phyloP scores from a whole-genome alignment of 306 rosid species.

The Coriaria nepalensis region DNA sequence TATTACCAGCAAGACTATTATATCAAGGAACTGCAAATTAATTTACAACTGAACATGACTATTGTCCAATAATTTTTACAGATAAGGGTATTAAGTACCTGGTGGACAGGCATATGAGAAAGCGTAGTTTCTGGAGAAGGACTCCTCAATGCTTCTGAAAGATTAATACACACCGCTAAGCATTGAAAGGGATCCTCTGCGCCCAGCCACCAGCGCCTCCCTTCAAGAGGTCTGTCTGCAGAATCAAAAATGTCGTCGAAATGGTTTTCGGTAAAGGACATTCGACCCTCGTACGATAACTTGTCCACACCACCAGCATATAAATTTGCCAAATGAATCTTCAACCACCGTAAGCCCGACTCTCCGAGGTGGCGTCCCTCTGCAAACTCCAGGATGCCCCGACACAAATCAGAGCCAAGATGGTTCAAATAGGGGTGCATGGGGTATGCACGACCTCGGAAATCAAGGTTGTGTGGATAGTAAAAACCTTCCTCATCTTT shows the following conservation, averaged over 20 bases:
- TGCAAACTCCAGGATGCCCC: conserved; percentile 85
- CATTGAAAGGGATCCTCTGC: conserved; percentile 99
- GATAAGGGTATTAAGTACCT: conserved; percentile 36
- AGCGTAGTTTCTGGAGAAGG: conserved; percentile 67
- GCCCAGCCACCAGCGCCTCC: conserved; percentile 83
- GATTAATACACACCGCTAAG: conserved; percentile 77
- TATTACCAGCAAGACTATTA: too few relatives aligned
- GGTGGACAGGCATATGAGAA: conserved; percentile 86
- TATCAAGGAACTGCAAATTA: too few relatives aligned
- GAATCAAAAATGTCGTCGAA: conserved; percentile 68
- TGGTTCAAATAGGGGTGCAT: conserved; percentile 94
- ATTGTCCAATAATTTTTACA: background rate
- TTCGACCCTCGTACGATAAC: conserved; percentile 53
- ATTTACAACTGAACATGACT: too few relatives aligned
- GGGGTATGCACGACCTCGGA: conserved; percentile 96
- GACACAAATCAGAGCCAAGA: conserved; percentile 94
- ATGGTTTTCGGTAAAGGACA: conserved; percentile 55
- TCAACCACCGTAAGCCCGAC: conserved; percentile 84
- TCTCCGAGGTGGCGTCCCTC: conserved; percentile 82
- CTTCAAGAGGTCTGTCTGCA: conserved; percentile 85
- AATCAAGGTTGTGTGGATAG: conserved; percentile 95
- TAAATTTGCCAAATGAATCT: conserved; percentile 90
- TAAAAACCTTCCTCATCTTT: conserved; percentile 91
- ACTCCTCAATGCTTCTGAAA: conserved; percentile 81
- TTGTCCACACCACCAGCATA: conserved; percentile 91